These are phyloP conservation scores for Fusarium zealandicum DNA, from an alignment of 2,329 filamentous ascomycete species.

Conservation along the genomic window DNA sequence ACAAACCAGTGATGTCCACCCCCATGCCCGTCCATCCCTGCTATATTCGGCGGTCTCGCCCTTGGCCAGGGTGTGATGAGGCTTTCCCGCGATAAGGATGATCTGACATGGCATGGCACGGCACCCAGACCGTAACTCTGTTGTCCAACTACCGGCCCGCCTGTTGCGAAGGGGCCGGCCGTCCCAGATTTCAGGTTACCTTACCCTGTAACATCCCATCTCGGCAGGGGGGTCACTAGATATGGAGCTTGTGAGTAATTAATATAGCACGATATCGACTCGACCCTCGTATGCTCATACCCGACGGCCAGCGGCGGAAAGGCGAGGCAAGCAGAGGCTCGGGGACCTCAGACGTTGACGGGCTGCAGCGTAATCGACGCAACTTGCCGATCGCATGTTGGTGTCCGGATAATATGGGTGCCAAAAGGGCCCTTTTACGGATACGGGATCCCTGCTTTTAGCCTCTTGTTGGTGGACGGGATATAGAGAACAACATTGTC, in stretches of 20 bases:
- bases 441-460: constrained; percentile 22
- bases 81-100: constrained; percentile 38
- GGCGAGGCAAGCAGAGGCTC: constrained; percentile 27
- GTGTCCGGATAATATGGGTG: background rate
- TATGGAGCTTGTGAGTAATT: too few species aligned
- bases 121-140: background rate
- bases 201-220: constrained; percentile 35
- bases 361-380: background rate
- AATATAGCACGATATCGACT: constrained; percentile 16
- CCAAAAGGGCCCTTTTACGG: constrained; percentile 32
- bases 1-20: too few species aligned
- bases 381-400: constrained; percentile 3
- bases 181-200: constrained; percentile 35
- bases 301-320: constrained; percentile 35
- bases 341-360: background rate
- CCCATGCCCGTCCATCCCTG: constrained; percentile 25
- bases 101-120: constrained; percentile 37
- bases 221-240: too few species aligned
- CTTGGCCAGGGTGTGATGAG: constrained; percentile 12
- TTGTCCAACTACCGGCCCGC: constrained; percentile 34
- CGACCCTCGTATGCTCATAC: constrained; percentile 3
- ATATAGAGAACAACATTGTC: constrained; percentile 7
- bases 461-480: background rate
- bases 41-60: constrained; percentile 25
- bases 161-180: constrained; percentile 19